Evolutionary conservation across 2,329 filamentous ascomycete species (phyloP).

Genomic region (Trematosphaeria pertusa): DNA sequence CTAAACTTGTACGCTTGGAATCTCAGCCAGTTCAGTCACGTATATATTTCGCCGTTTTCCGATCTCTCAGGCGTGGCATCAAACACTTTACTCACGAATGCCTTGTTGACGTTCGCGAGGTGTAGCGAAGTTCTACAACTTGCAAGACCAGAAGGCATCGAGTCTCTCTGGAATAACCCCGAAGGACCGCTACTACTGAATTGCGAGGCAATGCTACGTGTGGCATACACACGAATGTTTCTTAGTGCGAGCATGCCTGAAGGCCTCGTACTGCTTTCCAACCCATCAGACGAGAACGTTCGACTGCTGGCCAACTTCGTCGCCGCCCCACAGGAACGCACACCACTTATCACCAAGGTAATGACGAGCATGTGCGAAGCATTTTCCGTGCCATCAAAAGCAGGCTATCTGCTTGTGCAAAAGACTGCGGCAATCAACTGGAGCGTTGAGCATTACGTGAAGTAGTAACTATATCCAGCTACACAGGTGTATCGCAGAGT

Average conservation of each 20-base stretch:
- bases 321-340: slow-evolving; percentile 32
- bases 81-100: slow-evolving; percentile 24
- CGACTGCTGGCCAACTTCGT: slow-evolving; percentile 28
- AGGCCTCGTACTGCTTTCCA: slow-evolving; percentile 36
- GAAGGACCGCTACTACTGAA: slow-evolving; percentile 45
- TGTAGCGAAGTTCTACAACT: slow-evolving; percentile 26
- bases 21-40: slow-evolving; percentile 39
- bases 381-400: too few species aligned
- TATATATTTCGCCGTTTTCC: too few species aligned
- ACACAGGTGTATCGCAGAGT: too few species aligned
- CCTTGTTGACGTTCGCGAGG: slow-evolving; percentile 34
- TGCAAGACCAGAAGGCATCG: slow-evolving; percentile 9
- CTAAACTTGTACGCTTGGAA: slow-evolving; percentile 46
- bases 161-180: slow-evolving; percentile 24
- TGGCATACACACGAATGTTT: slow-evolving; percentile 40
- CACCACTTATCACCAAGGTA: slow-evolving; percentile 36
- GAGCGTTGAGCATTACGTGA: slow-evolving; percentile 45
- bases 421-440: slow-evolving; percentile 44
- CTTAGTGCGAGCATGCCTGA: slow-evolving; percentile 35
- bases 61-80: too few species aligned
- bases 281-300: slow-evolving; percentile 29
- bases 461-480: too few species aligned
- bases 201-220: slow-evolving; percentile 40
- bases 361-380: slow-evolving; percentile 35
- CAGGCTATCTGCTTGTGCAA: slow-evolving; percentile 33